Percentiles rank a stretch among this genome's conserved stretches.
These are phyloP conservation scores for Wallacemonas collosoma DNA, from an alignment of 208 protist genomes.

Conservation along the genomic window DNA sequence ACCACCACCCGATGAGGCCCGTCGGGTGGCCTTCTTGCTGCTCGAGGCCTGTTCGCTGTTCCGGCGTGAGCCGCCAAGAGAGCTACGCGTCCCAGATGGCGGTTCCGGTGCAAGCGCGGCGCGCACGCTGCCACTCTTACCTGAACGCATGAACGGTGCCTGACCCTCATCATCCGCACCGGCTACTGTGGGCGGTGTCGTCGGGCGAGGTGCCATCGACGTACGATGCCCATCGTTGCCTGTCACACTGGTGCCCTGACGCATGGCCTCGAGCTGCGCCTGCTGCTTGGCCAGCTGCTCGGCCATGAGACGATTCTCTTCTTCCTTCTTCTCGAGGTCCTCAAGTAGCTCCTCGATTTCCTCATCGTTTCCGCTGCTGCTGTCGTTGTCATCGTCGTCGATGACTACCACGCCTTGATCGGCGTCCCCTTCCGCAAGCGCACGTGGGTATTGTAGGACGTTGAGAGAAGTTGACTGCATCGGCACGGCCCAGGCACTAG, in stretches of 20 bases:
- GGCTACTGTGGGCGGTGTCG: not conserved
- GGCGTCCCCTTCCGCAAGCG: conserved; percentile 58
- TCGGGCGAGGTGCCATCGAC: not conserved
- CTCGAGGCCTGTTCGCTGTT: not conserved
- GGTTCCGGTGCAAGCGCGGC: not conserved
- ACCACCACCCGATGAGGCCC: not conserved
- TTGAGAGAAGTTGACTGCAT: conserved; percentile 64
- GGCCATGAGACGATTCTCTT: conserved; percentile 51
- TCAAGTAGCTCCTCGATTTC: conserved; percentile 51
- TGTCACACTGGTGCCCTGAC: not conserved
- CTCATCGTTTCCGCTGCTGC: conserved; percentile 20
- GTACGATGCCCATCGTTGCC: not conserved
- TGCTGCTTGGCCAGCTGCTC: conserved; percentile 55
- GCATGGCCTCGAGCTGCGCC: conserved; percentile 47
- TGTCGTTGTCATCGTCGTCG: conserved; percentile 46
- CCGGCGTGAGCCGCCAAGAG: not conserved
- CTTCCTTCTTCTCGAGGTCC: conserved; percentile 52
- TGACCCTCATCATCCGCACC: not conserved
- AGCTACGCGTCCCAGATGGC: conserved; percentile 17
- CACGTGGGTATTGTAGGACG: conserved; percentile 65
- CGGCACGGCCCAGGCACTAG: conserved; percentile 71
- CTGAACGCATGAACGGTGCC: conserved; percentile 3
- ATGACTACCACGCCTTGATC: conserved; percentile 37
- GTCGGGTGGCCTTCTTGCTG: conserved; percentile 15
- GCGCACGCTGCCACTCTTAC: not conserved